phyloP scores from a whole-genome alignment of 495 filamentous ascomycete species.

The Hyaloscypha finlandica region DNA sequence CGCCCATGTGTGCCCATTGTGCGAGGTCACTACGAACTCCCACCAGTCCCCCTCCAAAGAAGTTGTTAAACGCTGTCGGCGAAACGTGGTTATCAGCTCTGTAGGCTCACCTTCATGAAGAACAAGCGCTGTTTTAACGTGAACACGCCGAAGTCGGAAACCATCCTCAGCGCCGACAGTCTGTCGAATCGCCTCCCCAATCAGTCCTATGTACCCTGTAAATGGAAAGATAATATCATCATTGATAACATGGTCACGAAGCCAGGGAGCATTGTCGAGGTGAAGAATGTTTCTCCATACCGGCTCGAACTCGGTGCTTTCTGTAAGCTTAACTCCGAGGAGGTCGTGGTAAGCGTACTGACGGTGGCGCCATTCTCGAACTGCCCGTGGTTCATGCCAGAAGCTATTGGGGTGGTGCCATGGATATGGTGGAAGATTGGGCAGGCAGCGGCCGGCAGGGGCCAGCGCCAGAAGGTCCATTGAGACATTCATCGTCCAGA shows the following conservation, averaged over 20 bases:
- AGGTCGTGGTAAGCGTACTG: slow-evolving; percentile 27
- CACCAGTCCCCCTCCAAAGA: background rate
- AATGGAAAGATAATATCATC: slow-evolving; percentile 34
- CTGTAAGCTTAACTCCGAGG: slow-evolving; percentile 28
- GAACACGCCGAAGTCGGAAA: background rate
- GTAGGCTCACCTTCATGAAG: slow-evolving; percentile 32
- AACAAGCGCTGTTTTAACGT: slow-evolving; percentile 38
- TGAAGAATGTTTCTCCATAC: slow-evolving; percentile 20
- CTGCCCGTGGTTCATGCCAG: slow-evolving; percentile 39
- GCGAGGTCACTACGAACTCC: background rate
- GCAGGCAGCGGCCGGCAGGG: slow-evolving; percentile 30
- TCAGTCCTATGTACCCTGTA: slow-evolving; percentile 47
- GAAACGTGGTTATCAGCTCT: slow-evolving; percentile 27
- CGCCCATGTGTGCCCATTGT: background rate
- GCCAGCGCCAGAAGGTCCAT: background rate
- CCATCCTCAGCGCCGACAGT: slow-evolving; percentile 4
- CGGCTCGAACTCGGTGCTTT: background rate
- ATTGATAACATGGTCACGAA: slow-evolving; percentile 32
- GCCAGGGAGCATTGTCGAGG: slow-evolving; percentile 27
- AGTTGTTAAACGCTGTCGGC: background rate
- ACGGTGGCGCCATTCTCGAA: slow-evolving; percentile 33
- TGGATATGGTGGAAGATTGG: slow-evolving; percentile 42
- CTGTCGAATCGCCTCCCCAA: slow-evolving; percentile 40
- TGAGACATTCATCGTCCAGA: background rate
- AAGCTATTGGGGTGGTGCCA: slow-evolving; percentile 35